Evolutionary conservation across 2,329 filamentous ascomycete species (phyloP).

Genomic region (Nemania sp.): DNA sequence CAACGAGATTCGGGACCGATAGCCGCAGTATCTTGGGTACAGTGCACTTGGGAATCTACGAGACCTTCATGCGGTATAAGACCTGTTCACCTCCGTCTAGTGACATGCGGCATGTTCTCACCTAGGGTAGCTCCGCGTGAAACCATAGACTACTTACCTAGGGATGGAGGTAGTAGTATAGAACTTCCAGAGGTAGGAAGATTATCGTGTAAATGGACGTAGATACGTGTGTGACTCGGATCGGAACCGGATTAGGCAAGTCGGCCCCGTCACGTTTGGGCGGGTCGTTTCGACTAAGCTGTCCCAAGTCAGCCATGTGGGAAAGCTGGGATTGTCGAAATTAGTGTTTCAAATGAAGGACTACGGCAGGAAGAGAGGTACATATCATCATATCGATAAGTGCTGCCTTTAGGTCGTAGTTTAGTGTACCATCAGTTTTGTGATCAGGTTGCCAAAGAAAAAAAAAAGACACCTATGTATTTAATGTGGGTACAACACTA

Average conservation of each 20-base stretch:
- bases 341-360: slow-evolving; percentile 48
- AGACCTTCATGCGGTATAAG: slow-evolving; percentile 15
- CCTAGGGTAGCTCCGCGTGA: slow-evolving; percentile 4
- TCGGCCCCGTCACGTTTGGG: slow-evolving; percentile 46
- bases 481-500: neutral
- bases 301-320: slow-evolving; percentile 40
- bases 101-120: neutral
- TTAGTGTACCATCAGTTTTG: neutral
- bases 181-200: slow-evolving; percentile 1
- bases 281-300: slow-evolving; percentile 49
- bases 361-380: slow-evolving; percentile 43
- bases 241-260: slow-evolving; percentile 49
- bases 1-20: slow-evolving; percentile 26
- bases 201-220: slow-evolving; percentile 18
- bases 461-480: no score
- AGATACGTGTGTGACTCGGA: slow-evolving; percentile 38
- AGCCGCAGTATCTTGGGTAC: slow-evolving; percentile 12
- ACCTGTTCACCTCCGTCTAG: slow-evolving; percentile 19
- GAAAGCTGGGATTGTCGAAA: slow-evolving; percentile 48
- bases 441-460: neutral
- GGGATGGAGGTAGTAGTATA: neutral
- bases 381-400: slow-evolving; percentile 27
- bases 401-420: neutral
- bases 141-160: neutral
- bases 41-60: slow-evolving; percentile 15